Conservation (phyloP, 148 eudicot genomes). For the Camellia granthamiana region DNA sequence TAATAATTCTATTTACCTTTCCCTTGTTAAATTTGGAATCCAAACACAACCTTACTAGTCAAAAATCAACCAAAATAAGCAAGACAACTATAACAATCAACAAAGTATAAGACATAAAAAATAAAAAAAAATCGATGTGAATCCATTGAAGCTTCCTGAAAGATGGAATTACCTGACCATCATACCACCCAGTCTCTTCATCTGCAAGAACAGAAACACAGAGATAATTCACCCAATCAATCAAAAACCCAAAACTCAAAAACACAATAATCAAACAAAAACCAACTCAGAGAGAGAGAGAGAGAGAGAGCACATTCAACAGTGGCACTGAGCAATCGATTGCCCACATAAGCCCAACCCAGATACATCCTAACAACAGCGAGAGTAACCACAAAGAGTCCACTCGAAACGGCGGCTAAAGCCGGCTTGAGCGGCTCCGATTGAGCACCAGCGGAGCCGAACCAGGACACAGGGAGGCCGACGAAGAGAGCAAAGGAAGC, state of each 20-base stretch:
- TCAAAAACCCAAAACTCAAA: constrained; percentile 10
- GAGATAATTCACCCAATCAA: neutral
- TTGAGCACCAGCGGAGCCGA: constrained; percentile 56
- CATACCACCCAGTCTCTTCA: constrained; percentile 99
- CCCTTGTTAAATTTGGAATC: too few species aligned
- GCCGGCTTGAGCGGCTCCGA: constrained; percentile 54
- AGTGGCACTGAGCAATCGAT: constrained; percentile 93
- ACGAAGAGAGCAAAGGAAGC: constrained; percentile 55
- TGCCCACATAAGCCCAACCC: constrained; percentile 99
- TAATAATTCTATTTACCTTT: too few species aligned
- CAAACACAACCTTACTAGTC: too few species aligned
- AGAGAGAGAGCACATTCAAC: constrained; percentile 59
- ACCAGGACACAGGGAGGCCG: constrained; percentile 81
- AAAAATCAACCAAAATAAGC: neutral
- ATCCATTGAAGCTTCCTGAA: neutral
- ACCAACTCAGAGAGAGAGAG: neutral
- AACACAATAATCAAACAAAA: neutral
- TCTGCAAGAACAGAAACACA: constrained; percentile 39
- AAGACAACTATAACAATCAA: neutral
- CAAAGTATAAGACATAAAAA: neutral
- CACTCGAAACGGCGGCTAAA: constrained; percentile 58
- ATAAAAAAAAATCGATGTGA: neutral
- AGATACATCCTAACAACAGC: constrained; percentile 90
- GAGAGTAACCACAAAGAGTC: constrained; percentile 59
- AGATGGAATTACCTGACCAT: constrained; percentile 71